A percentile compares a stretch with the other conserved stretches of the same genome.
phyloP scores from a whole-genome alignment of 2,329 filamentous ascomycete species.

The Colletotrichum noveboracense region DNA sequence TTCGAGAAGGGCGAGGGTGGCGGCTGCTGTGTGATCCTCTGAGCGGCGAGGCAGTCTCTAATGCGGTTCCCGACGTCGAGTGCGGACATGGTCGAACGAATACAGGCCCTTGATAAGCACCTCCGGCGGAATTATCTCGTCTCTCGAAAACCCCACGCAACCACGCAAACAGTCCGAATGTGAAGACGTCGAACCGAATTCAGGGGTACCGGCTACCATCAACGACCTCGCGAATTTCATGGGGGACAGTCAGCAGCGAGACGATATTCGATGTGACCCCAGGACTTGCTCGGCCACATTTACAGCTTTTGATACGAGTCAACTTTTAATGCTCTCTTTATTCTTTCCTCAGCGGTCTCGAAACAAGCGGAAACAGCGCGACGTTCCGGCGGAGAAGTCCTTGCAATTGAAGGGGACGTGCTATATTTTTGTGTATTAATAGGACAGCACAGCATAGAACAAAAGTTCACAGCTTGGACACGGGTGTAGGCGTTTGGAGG shows the following conservation, averaged over 20 bases:
- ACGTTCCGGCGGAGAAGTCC: background rate
- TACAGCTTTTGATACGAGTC: background rate
- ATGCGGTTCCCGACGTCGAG: background rate
- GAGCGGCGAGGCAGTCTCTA: conserved; percentile 26
- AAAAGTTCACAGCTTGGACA: conserved; percentile 14
- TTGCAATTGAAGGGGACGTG: background rate
- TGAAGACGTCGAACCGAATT: background rate
- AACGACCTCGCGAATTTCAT: background rate
- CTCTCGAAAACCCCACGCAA: background rate
- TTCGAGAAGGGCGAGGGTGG: conserved; percentile 86
- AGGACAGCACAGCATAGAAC: conserved; percentile 29
- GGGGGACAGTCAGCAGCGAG: background rate
- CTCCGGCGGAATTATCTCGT: background rate
- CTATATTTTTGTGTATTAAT: conserved; percentile 34
- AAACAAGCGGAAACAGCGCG: background rate
- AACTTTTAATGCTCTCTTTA: background rate
- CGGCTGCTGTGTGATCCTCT: conserved; percentile 93
- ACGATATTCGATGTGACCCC: background rate
- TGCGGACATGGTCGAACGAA: background rate
- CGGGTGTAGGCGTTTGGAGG: background rate
- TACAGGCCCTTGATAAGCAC: background rate
- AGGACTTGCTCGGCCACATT: background rate
- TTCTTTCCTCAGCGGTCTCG: background rate
- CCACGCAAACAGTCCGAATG: background rate
- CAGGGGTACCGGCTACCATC: background rate